These are phyloP conservation scores for Pythium insidiosum DNA, from an alignment of 352 stramenopile genomes.

Conservation along the genomic window DNA sequence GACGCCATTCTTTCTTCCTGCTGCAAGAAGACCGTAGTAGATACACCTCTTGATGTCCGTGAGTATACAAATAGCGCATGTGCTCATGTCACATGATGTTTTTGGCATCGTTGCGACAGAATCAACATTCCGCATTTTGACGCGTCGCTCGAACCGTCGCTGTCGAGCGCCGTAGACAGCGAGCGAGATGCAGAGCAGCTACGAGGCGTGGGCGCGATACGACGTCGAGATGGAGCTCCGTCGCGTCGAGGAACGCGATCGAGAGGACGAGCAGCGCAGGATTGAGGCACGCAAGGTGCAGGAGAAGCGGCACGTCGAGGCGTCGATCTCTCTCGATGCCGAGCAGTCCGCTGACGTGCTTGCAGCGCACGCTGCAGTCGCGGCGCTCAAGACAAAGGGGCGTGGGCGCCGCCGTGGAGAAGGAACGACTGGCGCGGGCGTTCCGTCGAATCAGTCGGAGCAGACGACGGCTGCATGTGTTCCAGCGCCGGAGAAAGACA, in stretches of 20 bases:
- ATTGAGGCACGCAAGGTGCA: conserved; percentile 19
- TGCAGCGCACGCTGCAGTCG: conserved; percentile 53
- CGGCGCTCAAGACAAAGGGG: conserved; percentile 50
- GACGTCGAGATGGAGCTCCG: conserved; percentile 61
- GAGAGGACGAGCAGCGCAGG: conserved; percentile 14
- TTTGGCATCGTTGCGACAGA: background rate
- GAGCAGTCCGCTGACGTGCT: conserved; percentile 53
- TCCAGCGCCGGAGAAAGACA: too few relatives aligned
- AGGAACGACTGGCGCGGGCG: too few relatives aligned
- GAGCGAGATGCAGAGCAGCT: conserved; percentile 19
- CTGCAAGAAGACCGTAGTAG: too few relatives aligned
- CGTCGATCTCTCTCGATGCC: conserved; percentile 23
- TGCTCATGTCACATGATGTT: background rate
- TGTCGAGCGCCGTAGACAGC: background rate
- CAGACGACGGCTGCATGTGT: too few relatives aligned
- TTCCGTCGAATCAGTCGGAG: too few relatives aligned
- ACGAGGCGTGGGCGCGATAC: conserved; percentile 51
- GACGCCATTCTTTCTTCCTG: too few relatives aligned
- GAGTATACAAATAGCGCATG: background rate
- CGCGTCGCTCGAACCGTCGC: background rate
- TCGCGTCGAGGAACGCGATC: conserved; percentile 33
- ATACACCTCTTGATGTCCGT: too few relatives aligned
- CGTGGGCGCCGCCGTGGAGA: too few relatives aligned
- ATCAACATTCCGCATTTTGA: background rate
- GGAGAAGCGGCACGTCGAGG: conserved; percentile 46